Evolutionary conservation across 2,329 filamentous ascomycete species (phyloP).

Genomic region (Cladosporium colombiae): DNA sequence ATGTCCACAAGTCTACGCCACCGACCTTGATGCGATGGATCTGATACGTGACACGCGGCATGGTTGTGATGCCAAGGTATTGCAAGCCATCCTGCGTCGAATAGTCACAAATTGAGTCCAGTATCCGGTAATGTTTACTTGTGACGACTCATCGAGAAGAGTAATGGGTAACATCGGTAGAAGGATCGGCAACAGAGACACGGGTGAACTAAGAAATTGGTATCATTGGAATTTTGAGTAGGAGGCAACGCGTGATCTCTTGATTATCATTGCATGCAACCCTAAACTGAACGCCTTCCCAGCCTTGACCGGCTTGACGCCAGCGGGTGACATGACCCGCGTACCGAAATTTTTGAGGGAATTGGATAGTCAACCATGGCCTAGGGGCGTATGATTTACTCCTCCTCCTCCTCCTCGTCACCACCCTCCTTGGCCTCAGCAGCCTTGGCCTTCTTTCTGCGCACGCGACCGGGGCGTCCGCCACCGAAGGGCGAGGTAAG

Average conservation of each 20-base stretch:
- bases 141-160: no score
- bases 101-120: no score
- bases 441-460: slow-evolving; percentile 99
- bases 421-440: slow-evolving; percentile 80
- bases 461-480: slow-evolving; percentile 93
- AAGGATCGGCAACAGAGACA: no score
- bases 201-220: slow-evolving; percentile 11
- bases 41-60: no score
- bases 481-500: slow-evolving; percentile 97
- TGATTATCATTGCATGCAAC: slow-evolving; percentile 18
- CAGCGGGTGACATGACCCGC: slow-evolving; percentile 20
- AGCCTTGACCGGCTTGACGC: slow-evolving; percentile 16
- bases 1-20: no score
- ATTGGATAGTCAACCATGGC: slow-evolving; percentile 26
- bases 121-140: no score
- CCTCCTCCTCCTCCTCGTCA: slow-evolving; percentile 72
- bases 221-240: slow-evolving; percentile 19
- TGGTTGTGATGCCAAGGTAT: no score
- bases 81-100: no score
- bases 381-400: slow-evolving; percentile 32
- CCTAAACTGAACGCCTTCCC: slow-evolving; percentile 19
- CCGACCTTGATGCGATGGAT: no score
- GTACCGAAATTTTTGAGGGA: slow-evolving; percentile 22
- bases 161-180: no score
- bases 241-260: slow-evolving; percentile 19